Percentiles rank a stretch among this genome's conserved stretches.
Conservation (phyloP, 1,284 basidiomycete genomes). For the Tilletia indica region DNA sequence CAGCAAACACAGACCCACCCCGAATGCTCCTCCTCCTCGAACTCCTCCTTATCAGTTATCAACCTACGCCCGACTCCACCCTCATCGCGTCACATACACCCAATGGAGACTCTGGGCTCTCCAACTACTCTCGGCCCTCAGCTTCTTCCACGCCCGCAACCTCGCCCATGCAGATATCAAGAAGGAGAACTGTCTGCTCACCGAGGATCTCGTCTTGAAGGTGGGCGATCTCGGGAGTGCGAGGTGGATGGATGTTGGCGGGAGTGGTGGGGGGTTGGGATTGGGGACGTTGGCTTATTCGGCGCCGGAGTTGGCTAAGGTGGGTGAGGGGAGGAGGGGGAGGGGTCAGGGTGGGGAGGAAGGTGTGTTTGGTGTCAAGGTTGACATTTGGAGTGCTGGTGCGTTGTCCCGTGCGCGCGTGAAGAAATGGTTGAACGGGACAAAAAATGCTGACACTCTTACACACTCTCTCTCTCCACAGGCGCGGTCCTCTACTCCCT, state of each 20-base stretch:
- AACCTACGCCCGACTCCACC: slow-evolving; percentile 31
- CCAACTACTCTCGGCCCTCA: slow-evolving; percentile 39
- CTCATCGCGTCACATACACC: slow-evolving; percentile 32
- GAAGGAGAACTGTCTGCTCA: slow-evolving; percentile 51
- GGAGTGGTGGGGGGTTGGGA: slow-evolving; percentile 20
- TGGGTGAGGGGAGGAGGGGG: not conserved
- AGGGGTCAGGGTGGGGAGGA: not conserved
- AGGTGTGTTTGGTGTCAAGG: slow-evolving; percentile 14
- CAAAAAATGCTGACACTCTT: no score
- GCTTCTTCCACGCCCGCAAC: slow-evolving; percentile 45
- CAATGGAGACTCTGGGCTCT: slow-evolving; percentile 48
- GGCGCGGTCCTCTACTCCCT: slow-evolving; percentile 52
- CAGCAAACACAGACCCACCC: slow-evolving; percentile 30
- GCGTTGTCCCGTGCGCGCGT: not conserved
- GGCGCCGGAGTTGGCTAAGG: slow-evolving; percentile 48
- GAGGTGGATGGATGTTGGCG: slow-evolving; percentile 31
- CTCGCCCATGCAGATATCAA: slow-evolving; percentile 54
- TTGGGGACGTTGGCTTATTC: slow-evolving; percentile 53
- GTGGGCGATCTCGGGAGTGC: slow-evolving; percentile 54
- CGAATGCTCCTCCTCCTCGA: slow-evolving; percentile 52
- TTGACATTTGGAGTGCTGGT: slow-evolving; percentile 44
- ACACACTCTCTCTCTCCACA: slow-evolving; percentile 15
- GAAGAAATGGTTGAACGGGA: no score
- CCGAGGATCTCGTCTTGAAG: slow-evolving; percentile 43
- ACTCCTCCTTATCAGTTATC: slow-evolving; percentile 46